phyloP scores from a whole-genome alignment of 331 rosid genomes.

The Ulmus americana region DNA sequence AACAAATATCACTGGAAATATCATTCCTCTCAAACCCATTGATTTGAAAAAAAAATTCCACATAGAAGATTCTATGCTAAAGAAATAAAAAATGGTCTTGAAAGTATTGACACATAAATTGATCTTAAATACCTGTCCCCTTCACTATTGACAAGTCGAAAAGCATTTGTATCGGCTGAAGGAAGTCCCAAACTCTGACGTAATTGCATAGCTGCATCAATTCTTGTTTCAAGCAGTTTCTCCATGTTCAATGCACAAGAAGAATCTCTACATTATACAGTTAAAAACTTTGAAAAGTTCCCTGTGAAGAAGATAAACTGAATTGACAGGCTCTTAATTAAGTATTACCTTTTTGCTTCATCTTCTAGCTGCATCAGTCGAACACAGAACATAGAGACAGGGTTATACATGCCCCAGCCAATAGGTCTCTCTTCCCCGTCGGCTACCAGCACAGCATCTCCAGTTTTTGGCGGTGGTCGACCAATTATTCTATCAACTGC shows the following conservation, averaged over 20 bases:
- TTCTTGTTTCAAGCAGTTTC: conserved; percentile 69
- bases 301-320: conserved; percentile 9
- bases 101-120: not conserved
- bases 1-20: not conserved
- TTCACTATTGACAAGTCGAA: conserved; percentile 80
- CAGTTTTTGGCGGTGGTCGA: conserved; percentile 87
- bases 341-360: conserved; percentile 79
- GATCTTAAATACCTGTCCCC: conserved; percentile 63
- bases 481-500: conserved; percentile 90
- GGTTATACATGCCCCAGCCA: conserved; percentile 92
- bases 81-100: not conserved
- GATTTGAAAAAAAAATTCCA: not conserved
- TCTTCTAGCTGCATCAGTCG: conserved; percentile 87
- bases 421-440: conserved; percentile 81
- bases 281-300: conserved; percentile 17
- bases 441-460: conserved; percentile 76
- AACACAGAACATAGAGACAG: conserved; percentile 83
- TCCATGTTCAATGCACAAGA: conserved; percentile 57
- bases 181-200: conserved; percentile 77
- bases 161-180: conserved; percentile 63
- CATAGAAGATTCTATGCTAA: not conserved
- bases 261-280: conserved; percentile 43
- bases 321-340: no score
- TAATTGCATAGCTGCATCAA: conserved; percentile 54
- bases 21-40: not conserved